phyloP scores from a whole-genome alignment of 164 flowering plant genomes.

The Liquidambar formosana region DNA sequence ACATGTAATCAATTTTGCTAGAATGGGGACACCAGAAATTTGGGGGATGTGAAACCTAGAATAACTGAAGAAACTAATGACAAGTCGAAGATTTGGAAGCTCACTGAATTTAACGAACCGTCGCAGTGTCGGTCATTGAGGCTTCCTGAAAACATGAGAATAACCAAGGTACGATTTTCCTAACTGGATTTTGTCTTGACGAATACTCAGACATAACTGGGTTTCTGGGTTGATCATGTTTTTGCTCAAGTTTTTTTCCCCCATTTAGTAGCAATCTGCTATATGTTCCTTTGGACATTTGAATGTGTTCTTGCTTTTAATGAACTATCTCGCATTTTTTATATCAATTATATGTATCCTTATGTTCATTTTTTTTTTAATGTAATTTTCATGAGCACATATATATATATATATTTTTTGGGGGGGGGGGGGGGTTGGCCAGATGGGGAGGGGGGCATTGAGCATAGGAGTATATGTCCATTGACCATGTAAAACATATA shows the following conservation, averaged over 20 bases:
- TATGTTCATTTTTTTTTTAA: too few species aligned
- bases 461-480: too few species aligned
- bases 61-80: constrained; percentile 36
- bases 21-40: constrained; percentile 61
- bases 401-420: too few species aligned
- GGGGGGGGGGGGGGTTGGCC: too few species aligned
- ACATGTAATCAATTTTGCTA: constrained; percentile 15
- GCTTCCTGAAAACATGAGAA: constrained; percentile 37
- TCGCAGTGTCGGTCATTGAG: constrained; percentile 34
- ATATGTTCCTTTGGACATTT: too few species aligned
- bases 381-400: too few species aligned
- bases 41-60: constrained; percentile 38
- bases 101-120: constrained; percentile 39
- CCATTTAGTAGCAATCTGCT: not conserved
- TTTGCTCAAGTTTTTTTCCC: not conserved
- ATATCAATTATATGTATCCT: too few species aligned
- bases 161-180: constrained; percentile 45
- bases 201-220: not conserved
- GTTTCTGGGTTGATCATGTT: not conserved
- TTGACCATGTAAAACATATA: too few species aligned
- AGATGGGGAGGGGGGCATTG: too few species aligned
- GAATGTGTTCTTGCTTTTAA: too few species aligned
- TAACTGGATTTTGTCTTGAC: not conserved
- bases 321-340: too few species aligned
- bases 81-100: constrained; percentile 49